Percentiles rank a stretch among this genome's conserved stretches.
Conservation (phyloP, 768 basidiomycete species). For the Austroboletus festivus region DNA sequence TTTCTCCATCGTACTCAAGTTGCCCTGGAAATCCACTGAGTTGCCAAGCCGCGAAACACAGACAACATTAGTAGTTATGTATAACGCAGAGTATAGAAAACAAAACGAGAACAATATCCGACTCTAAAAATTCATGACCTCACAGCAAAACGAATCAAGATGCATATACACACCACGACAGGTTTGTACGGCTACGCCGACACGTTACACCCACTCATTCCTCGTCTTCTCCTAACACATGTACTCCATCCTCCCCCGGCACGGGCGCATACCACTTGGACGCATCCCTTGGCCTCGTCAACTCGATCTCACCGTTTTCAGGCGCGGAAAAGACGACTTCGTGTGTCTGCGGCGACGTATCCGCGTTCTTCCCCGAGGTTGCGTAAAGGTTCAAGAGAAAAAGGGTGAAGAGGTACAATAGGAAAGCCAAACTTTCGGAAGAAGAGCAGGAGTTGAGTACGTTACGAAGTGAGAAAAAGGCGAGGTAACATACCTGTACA, state of each 20-base stretch:
- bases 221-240: slow-evolving; percentile 55
- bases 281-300: slow-evolving; percentile 31
- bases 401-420: slow-evolving; percentile 71
- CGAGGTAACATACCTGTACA: slow-evolving; percentile 58
- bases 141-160: no score
- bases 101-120: no score
- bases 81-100: no score
- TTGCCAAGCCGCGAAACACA: no score
- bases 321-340: slow-evolving; percentile 23
- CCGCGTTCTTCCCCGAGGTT: slow-evolving; percentile 57
- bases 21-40: no score
- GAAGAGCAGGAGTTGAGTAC: neutral
- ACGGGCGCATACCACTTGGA: slow-evolving; percentile 69
- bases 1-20: no score
- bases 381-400: slow-evolving; percentile 68
- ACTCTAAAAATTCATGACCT: no score
- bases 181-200: neutral
- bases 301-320: slow-evolving; percentile 39
- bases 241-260: slow-evolving; percentile 39
- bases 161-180: neutral
- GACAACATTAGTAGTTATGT: no score
- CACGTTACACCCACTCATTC: slow-evolving; percentile 9
- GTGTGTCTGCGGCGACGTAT: slow-evolving; percentile 1
- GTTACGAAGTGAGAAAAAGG: neutral
- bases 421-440: slow-evolving; percentile 54